These are phyloP conservation scores for Rhodotorula sp. DNA, from an alignment of 1,284 basidiomycete genomes.

Conservation along the genomic window DNA sequence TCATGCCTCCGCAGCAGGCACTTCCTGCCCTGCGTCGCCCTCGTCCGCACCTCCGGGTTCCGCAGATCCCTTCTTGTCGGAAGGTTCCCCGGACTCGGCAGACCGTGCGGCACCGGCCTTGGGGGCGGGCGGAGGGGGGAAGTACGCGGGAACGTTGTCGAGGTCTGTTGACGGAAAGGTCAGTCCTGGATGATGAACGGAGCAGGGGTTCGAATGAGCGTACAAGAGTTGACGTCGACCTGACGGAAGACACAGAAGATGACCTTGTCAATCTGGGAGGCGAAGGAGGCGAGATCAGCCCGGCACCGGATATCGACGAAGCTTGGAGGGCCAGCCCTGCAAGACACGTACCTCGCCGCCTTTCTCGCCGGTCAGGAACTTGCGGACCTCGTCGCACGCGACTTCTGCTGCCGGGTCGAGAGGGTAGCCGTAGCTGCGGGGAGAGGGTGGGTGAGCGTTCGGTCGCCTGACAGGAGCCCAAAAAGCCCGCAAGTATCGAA, in stretches of 20 bases:
- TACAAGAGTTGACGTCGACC: conserved; percentile 54
- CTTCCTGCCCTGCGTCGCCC: not conserved
- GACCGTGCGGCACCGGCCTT: not conserved
- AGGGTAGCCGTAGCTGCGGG: conserved; percentile 66
- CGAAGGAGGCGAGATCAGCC: not conserved
- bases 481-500: not conserved
- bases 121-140: conserved; percentile 25
- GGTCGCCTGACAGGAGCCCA: too few species aligned
- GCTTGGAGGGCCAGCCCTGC: too few species aligned
- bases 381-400: conserved; percentile 63
- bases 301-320: not conserved
- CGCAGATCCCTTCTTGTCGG: too few species aligned
- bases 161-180: conserved; percentile 9
- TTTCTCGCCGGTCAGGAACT: conserved; percentile 60
- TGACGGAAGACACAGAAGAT: conserved; percentile 73
- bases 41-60: not conserved
- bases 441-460: too few species aligned
- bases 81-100: not conserved
- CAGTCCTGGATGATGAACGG: too few species aligned
- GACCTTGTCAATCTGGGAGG: conserved; percentile 64
- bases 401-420: conserved; percentile 68
- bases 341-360: conserved; percentile 57
- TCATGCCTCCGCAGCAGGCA: too few species aligned
- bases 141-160: conserved; percentile 29
- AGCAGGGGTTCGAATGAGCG: not conserved